Evolutionary conservation across 1,284 basidiomycete species (phyloP).

Genomic region (Inonotus hispidus): DNA sequence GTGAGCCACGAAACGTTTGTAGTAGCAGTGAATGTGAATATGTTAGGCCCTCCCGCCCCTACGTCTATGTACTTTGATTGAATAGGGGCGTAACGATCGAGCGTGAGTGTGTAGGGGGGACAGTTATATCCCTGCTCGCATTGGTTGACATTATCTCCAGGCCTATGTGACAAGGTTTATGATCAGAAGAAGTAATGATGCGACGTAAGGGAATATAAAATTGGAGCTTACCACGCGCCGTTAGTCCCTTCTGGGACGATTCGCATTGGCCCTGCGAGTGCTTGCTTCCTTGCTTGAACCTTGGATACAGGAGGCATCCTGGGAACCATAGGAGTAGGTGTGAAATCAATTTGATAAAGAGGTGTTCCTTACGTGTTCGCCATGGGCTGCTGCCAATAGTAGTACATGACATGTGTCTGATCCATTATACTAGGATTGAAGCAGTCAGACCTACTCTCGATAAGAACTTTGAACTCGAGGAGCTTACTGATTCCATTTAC

Average conservation of each 20-base stretch:
- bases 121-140: constrained; percentile 48
- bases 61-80: constrained; percentile 54
- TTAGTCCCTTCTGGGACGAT: constrained; percentile 53
- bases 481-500: constrained; percentile 55
- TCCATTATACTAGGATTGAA: constrained; percentile 53
- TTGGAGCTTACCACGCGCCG: constrained; percentile 45
- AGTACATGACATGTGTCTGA: constrained; percentile 59
- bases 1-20: constrained; percentile 51
- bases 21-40: constrained; percentile 51
- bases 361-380: constrained; percentile 42
- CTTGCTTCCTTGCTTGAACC: constrained; percentile 53
- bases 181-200: background rate
- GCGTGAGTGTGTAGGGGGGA: constrained; percentile 41
- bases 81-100: constrained; percentile 52
- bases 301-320: constrained; percentile 57
- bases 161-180: constrained; percentile 33
- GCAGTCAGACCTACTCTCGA: background rate
- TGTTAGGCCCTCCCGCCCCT: constrained; percentile 50
- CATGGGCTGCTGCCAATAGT: constrained; percentile 69
- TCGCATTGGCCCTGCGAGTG: constrained; percentile 54
- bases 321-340: constrained; percentile 1
- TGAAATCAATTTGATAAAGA: background rate
- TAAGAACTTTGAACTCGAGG: background rate
- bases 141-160: constrained; percentile 54
- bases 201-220: background rate